Evolutionary conservation across 2,329 filamentous ascomycete species (phyloP), one percentile per base, ranked within the genome.

Genomic region (Clarireedia paspali): DNA sequence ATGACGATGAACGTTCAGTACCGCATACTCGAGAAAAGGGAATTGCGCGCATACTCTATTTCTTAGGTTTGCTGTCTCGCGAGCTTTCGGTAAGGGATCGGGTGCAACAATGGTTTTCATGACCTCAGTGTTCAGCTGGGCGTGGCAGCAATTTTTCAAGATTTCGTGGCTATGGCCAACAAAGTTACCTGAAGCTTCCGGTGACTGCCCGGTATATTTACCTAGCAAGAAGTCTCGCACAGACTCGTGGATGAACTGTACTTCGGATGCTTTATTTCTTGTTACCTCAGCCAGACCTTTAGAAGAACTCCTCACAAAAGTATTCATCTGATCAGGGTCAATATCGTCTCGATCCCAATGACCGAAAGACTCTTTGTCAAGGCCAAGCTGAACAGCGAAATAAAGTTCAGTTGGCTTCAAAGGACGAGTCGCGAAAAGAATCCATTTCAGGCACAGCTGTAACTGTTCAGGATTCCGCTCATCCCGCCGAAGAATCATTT

Each of bases 371-470:
- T 56, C 40, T 55, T 56, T 55, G 15, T 60, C 50, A 3, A 65
- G 44, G 42, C 47, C 17, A 52, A 61, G 39, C 47, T 59, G 50
- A 34, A 63, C 50, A 15, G 63, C 62, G 24, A 61, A 63, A 30
- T 65, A 65, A 24, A 64, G 57, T 24, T 63, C 62, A 15, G 59
- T 53, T n/a, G 54, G 61, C 23, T 62, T 62, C n/a, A 62, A 46
- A 47, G 61, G 60, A 47, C 59, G 57, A 50, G 23, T 54, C 14
- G 81, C 71, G 24, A 74, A 83, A 0, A 84, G 67, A 0, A 85
- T 69, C 76, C 76, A 84, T 20, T 77, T 72, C 0, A 84, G 57
- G 30, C 74, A 81, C 0, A 79, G 59, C 0, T 72, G 54, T 0
- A 83, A 59, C 0, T 72, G 66, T 0, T 75, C 66, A 47, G 67